A percentile compares a stretch with the other conserved stretches of the same genome.
phyloP scores from a whole-genome alignment of 495 filamentous ascomycete genomes.

The Venustampulla echinocandica region DNA sequence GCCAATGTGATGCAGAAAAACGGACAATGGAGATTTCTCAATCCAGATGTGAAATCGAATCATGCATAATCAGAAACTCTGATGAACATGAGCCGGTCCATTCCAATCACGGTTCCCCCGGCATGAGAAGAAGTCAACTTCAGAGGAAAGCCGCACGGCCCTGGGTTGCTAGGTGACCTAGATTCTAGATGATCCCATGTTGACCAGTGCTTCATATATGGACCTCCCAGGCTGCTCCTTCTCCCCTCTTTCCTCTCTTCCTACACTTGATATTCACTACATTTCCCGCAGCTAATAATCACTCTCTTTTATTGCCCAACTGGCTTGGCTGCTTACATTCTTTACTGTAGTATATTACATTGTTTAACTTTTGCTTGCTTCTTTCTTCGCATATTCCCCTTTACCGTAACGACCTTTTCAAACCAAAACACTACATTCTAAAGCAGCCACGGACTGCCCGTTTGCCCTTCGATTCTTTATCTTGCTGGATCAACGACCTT shows the following conservation, averaged over 20 bases:
- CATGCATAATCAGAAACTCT: slow-evolving; percentile 26
- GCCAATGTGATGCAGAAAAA: slow-evolving; percentile 19
- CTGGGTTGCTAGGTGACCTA: slow-evolving; percentile 5
- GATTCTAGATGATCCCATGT: slow-evolving; percentile 21
- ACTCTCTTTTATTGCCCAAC: slow-evolving; percentile 48
- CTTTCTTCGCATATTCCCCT: slow-evolving; percentile 6
- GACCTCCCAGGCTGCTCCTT: slow-evolving; percentile 35
- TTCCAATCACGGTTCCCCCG: slow-evolving; percentile 8
- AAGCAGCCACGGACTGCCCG: slow-evolving; percentile 17
- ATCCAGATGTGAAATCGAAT: slow-evolving; percentile 21
- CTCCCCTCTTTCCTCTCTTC: slow-evolving; percentile 30
- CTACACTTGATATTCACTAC: slow-evolving; percentile 23
- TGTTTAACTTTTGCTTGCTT: slow-evolving; percentile 27
- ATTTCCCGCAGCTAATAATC: slow-evolving; percentile 39
- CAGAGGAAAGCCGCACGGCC: slow-evolving; percentile 19
- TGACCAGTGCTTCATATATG: slow-evolving; percentile 27
- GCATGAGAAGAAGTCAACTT: slow-evolving; percentile 10
- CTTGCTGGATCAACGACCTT: slow-evolving; percentile 21
- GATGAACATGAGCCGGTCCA: slow-evolving; percentile 14
- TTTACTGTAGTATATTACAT: slow-evolving; percentile 39
- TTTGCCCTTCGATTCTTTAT: slow-evolving; percentile 19
- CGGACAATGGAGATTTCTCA: slow-evolving; percentile 16
- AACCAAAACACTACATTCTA: slow-evolving; percentile 17
- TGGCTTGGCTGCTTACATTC: slow-evolving; percentile 50
- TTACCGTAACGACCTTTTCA: neutral